These are phyloP conservation scores for Cylindrodendrum hubeiense DNA, from an alignment of 2,329 filamentous ascomycete species.

Conservation along the genomic window DNA sequence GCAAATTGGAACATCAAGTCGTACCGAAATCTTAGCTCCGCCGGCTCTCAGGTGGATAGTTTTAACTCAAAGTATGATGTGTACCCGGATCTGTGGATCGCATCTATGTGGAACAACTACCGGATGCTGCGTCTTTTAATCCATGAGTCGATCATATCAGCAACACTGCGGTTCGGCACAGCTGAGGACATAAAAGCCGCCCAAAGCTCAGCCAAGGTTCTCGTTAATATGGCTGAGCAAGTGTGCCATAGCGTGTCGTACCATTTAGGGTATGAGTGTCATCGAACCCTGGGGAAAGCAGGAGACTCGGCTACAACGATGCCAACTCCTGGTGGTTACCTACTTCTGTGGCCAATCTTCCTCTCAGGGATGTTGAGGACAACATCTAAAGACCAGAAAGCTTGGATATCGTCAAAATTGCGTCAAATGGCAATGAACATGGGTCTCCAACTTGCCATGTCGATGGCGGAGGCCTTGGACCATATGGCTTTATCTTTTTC, in stretches of 20 bases:
- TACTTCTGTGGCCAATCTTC: conserved; percentile 37
- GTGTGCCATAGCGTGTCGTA: conserved; percentile 37
- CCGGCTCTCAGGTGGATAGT: conserved; percentile 10
- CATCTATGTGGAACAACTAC: conserved; percentile 38
- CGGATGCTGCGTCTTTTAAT: conserved; percentile 32
- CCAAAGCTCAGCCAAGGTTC: conserved; percentile 20
- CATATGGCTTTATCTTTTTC: conserved; percentile 34
- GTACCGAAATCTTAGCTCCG: conserved; percentile 18
- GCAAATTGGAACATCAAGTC: conserved; percentile 29
- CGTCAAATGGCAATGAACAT: conserved; percentile 31
- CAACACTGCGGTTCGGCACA: conserved; percentile 28
- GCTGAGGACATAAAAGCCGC: conserved; percentile 5
- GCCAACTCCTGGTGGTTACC: conserved; percentile 27
- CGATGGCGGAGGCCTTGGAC: conserved; percentile 35
- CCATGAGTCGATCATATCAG: conserved; percentile 35
- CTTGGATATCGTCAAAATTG: conserved; percentile 31
- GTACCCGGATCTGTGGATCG: conserved; percentile 35
- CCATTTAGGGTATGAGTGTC: conserved; percentile 32
- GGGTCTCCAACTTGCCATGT: conserved; percentile 34
- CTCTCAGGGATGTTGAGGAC: conserved; percentile 33
- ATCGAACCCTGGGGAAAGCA: too few species aligned
- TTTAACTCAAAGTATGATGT: conserved; percentile 29
- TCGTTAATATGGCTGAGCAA: conserved; percentile 27
- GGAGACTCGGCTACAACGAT: neutral
- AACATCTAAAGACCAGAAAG: conserved; percentile 18